phyloP scores from a whole-genome alignment of 345 rosid genomes.

The Triadica sebifera region DNA sequence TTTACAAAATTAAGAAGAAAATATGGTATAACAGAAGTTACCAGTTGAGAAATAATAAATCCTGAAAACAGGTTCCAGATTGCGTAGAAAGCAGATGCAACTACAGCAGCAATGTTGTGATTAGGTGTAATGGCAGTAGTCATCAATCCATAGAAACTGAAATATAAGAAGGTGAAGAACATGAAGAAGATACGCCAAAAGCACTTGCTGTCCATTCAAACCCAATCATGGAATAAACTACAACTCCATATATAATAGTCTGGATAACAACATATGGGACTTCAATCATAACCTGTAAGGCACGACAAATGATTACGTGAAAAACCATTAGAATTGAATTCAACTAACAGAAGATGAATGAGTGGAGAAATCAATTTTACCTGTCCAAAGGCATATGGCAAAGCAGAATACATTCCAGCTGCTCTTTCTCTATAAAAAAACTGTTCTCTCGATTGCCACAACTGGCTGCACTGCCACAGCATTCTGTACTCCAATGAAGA shows the following conservation, averaged over 20 bases:
- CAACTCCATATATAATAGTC: constrained; percentile 45
- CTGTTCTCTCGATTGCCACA: constrained; percentile 61
- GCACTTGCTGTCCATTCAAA: constrained; percentile 51
- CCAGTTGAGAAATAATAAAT: constrained; percentile 50
- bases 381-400: constrained; percentile 73
- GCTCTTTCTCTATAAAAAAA: constrained; percentile 69
- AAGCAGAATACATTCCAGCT: constrained; percentile 72
- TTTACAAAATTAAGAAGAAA: neutral
- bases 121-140: constrained; percentile 58
- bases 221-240: constrained; percentile 59
- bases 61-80: constrained; percentile 69
- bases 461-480: constrained; percentile 56
- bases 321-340: neutral
- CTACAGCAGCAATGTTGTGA: constrained; percentile 49
- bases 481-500: constrained; percentile 60
- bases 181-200: constrained; percentile 58
- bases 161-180: constrained; percentile 59
- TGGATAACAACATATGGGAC: constrained; percentile 48
- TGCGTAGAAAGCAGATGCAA: constrained; percentile 46
- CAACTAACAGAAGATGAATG: no score
- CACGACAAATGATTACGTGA: neutral
- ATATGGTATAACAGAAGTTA: constrained; percentile 9
- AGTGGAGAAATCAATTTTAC: constrained; percentile 20
- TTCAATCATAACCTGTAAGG: constrained; percentile 50
- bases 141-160: constrained; percentile 70